Conservation (phyloP, 2,329 filamentous ascomycete species). For the Sporothrix schenckii region DNA sequence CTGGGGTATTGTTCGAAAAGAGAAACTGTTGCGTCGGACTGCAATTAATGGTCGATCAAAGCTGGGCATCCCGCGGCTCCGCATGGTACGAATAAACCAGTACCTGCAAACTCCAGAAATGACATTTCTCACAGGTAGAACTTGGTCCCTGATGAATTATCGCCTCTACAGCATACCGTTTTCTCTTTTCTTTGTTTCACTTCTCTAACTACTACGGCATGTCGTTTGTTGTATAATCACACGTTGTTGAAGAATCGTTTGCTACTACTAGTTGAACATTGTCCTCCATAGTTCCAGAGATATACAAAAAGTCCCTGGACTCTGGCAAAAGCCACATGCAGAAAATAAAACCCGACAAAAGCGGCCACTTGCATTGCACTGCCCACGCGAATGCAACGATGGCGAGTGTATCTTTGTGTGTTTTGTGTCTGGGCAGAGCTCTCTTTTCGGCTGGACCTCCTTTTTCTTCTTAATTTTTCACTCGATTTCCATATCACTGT, state of each 20-base stretch:
- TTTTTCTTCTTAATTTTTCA: not conserved
- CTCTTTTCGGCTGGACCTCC: not conserved
- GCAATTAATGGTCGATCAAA: too few relatives aligned
- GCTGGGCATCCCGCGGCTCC: too few relatives aligned
- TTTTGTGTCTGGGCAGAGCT: not conserved
- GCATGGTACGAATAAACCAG: too few relatives aligned
- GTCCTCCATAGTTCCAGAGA: too few relatives aligned
- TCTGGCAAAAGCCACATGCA: not conserved
- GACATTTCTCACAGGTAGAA: too few relatives aligned
- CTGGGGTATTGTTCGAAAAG: not conserved
- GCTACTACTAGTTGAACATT: not conserved
- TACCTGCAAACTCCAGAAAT: too few relatives aligned
- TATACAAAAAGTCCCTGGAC: not conserved
- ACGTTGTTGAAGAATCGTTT: not conserved
- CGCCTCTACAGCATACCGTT: too few relatives aligned
- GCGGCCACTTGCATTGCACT: conserved; percentile 17
- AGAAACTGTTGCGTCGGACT: not conserved
- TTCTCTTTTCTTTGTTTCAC: not conserved
- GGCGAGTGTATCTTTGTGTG: not conserved
- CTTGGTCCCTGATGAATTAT: too few relatives aligned
- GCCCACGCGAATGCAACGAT: conserved; percentile 25
- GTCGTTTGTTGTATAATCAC: not conserved
- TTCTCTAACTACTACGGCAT: not conserved
- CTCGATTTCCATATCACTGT: not conserved
- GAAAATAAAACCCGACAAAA: not conserved